Base-by-base conservation (phyloP, 73 alveolate genomes). In the Tetrahymena borealis region DNA sequence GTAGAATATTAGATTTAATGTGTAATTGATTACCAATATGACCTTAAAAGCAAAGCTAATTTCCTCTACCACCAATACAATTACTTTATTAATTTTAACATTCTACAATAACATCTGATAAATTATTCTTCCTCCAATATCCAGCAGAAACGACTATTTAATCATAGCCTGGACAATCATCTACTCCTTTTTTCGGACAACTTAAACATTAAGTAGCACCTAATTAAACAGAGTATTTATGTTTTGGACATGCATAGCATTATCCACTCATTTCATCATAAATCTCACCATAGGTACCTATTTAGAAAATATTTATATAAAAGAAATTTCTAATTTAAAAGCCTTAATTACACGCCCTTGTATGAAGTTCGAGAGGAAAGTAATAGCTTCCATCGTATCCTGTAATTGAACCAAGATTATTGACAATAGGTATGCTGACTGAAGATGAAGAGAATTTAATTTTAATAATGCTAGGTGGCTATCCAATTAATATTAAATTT, bases 41-140 rank as follows among this genome's bases (percentile, higher is more conserved):
- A 39, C 95, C 90, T 39, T 85, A 31, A 91, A 90, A 79, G 41
- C 93, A 90, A 79, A 60, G 85, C 28, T 60, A 20, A 3, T 11
- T 2, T 20, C 10, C 90, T n/a, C 15, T 79, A 12, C 95, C 95
- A 32, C 95, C 95, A 4, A 39, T 13, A 32, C 95, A 93, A 79
- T 93, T 93, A 5, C 37, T 32, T 3, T 41, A 33, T 33, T 79
- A 31, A 40, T 93, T 93, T 85, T 79, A 79, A 43, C 95, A 93
- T 15, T 16, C 7, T 41, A 79, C 95, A 38, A 92, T 92, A 32
- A 39, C 12, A 85, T 93, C 95, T 39, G 90, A 79, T 31, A 90
- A 90, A 32, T 79, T 85, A 93, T 93, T 90, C 6, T 91, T 91
- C 33, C 95, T 93, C 95, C 95, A 93, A 93, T 93, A 85, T 0